Base-by-base conservation (phyloP, 1,284 basidiomycete species). In the Heterobasidion irregulare region DNA sequence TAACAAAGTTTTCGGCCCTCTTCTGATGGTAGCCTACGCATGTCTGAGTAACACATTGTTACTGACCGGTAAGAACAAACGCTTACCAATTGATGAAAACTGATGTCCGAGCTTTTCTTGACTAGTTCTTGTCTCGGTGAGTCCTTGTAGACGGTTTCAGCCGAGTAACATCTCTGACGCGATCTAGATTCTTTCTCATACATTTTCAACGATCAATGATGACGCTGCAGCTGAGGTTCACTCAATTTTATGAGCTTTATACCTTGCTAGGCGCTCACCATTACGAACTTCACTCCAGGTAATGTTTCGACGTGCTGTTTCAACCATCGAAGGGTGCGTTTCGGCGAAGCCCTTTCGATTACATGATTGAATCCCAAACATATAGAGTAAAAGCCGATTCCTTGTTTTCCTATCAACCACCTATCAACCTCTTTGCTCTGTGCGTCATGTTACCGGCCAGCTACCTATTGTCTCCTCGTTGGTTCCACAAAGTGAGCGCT, bases 351-450 rank as follows among this genome's bases (percentile, higher is more conserved):
- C 36, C 32, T 33, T 46, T 8, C 50, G 52, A 33, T 32, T 56
- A 35, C 44, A 57, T 63, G 57, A 65, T 61, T 70, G 62, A 69
- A 59, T 53, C 57, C 16, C 35, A n/a, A 18, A 12, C 6, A 53
- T 56, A 35, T 51, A 91, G 88, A 12, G 88, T 92, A 52, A 92
- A 91, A 63, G 85, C 86, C 51, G 94, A 97, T 65, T 92, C 85
- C 2, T 71, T 98, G 13, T 97, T 97, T 69, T 93, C 90, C 34
- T 98, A 97, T 66, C 92, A 94, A 64, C 89, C 94, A 1, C 94
- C 94, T 0, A 74, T 97, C 63, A 96, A 95, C 68, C 70, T 96
- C 5, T 61, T 93, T 46, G 93, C 93, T 0, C 71, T 95, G 10
- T 82, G 83, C 53, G 73, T 94, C 57, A 88, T 96, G 79, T 76